A percentile compares a stretch with the other conserved stretches of the same genome.
These are phyloP conservation scores for Vicia sativa DNA, from an alignment of 306 rosid genomes.

Conservation along the genomic window DNA sequence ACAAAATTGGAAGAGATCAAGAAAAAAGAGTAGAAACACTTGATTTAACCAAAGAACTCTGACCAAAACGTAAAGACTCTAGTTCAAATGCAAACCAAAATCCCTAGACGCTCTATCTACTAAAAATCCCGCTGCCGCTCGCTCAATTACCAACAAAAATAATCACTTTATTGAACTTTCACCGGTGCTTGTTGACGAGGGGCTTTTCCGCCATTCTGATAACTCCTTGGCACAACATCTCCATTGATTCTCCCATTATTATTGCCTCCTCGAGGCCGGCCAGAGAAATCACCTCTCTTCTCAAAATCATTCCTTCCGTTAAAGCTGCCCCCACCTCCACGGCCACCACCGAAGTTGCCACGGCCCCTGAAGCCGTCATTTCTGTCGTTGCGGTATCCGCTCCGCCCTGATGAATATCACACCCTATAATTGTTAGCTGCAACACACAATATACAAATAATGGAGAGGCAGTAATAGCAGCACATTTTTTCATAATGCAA, in stretches of 20 bases:
- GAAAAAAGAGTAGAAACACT: not conserved
- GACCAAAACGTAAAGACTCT: conserved; percentile 27
- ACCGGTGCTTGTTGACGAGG: conserved; percentile 45
- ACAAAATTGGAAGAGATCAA: conserved; percentile 39
- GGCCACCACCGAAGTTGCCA: conserved; percentile 57
- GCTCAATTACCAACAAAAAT: conserved; percentile 36
- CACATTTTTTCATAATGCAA: not conserved
- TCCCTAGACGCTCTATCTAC: conserved; percentile 44
- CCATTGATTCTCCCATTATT: conserved; percentile 47
- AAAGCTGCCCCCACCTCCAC: conserved; percentile 49
- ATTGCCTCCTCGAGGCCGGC: conserved; percentile 50
- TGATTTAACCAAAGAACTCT: conserved; percentile 31
- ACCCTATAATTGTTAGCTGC: conserved; percentile 72
- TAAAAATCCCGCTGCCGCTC: conserved; percentile 26
- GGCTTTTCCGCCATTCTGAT: conserved; percentile 56
- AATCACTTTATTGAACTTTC: conserved; percentile 42
- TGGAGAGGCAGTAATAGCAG: not conserved
- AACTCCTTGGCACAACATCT: conserved; percentile 46
- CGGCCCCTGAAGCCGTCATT: conserved; percentile 69
- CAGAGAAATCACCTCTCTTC: conserved; percentile 56
- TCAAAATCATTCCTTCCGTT: conserved; percentile 58
- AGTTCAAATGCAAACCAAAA: conserved; percentile 18
- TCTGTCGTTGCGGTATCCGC: conserved; percentile 62
- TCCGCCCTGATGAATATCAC: conserved; percentile 61
- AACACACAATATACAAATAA: conserved; percentile 12